Conservation (phyloP, 495 filamentous ascomycete genomes). For the Aspergillus funiculosus region DNA sequence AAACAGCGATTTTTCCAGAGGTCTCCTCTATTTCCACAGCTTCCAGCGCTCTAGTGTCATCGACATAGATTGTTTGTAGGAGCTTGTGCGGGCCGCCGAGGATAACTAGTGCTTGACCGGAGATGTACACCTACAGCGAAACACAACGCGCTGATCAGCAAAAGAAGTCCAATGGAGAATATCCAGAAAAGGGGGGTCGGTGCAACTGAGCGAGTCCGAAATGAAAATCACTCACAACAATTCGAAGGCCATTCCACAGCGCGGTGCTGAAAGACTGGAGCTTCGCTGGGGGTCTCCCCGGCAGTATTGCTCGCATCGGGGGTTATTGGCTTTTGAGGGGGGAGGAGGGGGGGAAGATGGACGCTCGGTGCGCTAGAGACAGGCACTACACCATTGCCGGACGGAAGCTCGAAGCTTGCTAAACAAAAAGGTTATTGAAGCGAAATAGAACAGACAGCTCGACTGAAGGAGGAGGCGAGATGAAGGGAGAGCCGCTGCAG, state of each 20-base stretch:
- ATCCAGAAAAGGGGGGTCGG: too few relatives aligned
- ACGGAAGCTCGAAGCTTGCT: not conserved
- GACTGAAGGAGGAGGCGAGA: conserved; percentile 13
- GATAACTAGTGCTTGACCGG: conserved; percentile 78
- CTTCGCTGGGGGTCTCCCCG: conserved; percentile 82
- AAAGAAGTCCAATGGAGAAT: not conserved
- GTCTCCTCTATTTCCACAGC: conserved; percentile 71
- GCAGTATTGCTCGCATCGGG: conserved; percentile 74
- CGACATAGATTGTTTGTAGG: conserved; percentile 86
- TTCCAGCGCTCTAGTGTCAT: conserved; percentile 64
- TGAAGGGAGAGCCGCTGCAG: conserved; percentile 16
- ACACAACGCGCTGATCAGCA: not conserved
- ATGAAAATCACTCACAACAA: conserved; percentile 56
- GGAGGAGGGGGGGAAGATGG: too few relatives aligned
- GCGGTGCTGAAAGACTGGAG: conserved; percentile 85
- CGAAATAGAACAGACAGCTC: conserved; percentile 9
- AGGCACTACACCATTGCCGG: conserved; percentile 39
- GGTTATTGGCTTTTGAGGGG: conserved; percentile 27
- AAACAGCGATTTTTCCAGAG: conserved; percentile 80
- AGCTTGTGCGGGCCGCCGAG: conserved; percentile 67
- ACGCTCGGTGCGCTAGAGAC: conserved; percentile 27
- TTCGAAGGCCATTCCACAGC: conserved; percentile 71
- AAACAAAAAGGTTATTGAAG: conserved; percentile 1
- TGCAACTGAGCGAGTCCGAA: not conserved
- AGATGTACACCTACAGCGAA: conserved; percentile 69